Percentiles rank a stretch among this genome's conserved stretches.
Evolutionary conservation across 805 yeast genomes (phyloP).

Genomic region (Saturnispora kantuleensis): DNA sequence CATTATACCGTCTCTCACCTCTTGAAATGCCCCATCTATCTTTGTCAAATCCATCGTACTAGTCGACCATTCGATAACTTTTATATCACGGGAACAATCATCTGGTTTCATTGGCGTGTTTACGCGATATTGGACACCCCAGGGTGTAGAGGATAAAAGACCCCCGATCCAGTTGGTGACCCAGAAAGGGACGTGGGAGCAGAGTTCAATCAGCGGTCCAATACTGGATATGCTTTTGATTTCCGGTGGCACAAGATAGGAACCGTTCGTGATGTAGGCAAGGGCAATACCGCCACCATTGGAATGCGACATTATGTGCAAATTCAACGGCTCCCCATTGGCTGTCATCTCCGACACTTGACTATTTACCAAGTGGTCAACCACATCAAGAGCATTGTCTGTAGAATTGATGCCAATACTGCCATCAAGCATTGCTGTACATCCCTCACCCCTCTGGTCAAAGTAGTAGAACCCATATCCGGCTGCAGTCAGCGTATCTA

Average conservation of each 20-base stretch:
- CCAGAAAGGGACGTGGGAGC: constrained; percentile 24
- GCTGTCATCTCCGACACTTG: constrained; percentile 30
- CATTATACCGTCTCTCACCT: constrained; percentile 47
- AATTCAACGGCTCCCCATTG: constrained; percentile 24
- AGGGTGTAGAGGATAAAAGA: constrained; percentile 35
- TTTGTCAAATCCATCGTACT: constrained; percentile 30
- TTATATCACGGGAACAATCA: constrained; percentile 41
- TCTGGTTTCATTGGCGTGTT: constrained; percentile 49
- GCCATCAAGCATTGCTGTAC: constrained; percentile 42
- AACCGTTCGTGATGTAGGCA: constrained; percentile 52
- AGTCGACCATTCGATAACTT: constrained; percentile 36
- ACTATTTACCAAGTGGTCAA: constrained; percentile 44
- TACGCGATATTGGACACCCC: constrained; percentile 29
- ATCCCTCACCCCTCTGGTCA: constrained; percentile 72
- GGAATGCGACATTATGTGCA: constrained; percentile 57
- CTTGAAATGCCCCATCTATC: constrained; percentile 44
- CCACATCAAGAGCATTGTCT: constrained; percentile 42
- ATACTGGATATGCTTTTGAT: constrained; percentile 39
- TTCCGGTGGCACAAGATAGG: constrained; percentile 24
- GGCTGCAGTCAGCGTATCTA: constrained; percentile 38
- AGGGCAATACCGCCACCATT: constrained; percentile 77
- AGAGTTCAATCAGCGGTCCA: constrained; percentile 49
- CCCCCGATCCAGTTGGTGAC: constrained; percentile 33
- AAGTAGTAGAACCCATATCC: constrained; percentile 63
- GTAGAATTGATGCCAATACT: constrained; percentile 51